These are phyloP conservation scores for Acanthamoeba triangularis DNA, from an alignment of 208 protist species.

Conservation along the genomic window DNA sequence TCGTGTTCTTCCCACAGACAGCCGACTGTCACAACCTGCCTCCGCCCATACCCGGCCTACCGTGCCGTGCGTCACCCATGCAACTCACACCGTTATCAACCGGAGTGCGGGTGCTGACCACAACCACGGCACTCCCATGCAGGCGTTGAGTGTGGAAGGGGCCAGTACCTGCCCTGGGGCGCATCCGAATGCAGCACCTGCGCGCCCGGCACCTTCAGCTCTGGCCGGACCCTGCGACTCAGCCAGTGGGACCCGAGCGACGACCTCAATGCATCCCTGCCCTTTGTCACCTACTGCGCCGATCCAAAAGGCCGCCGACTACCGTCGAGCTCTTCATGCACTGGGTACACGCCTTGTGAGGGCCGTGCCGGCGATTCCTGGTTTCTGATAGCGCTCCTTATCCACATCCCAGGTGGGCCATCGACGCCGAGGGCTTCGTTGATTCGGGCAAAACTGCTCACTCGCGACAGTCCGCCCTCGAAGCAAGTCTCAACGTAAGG, in stretches of 20 bases:
- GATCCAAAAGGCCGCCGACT: background rate
- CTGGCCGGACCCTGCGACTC: background rate
- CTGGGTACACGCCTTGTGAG: background rate
- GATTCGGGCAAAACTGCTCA: slow-evolving; percentile 14
- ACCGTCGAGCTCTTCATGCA: background rate
- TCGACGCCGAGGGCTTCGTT: slow-evolving; percentile 14
- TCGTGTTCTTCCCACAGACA: background rate
- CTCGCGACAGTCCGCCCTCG: slow-evolving; percentile 3
- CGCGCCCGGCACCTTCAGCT: slow-evolving; percentile 31
- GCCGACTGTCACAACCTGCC: slow-evolving; percentile 1
- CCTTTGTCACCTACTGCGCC: slow-evolving; percentile 39
- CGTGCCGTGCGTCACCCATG: background rate
- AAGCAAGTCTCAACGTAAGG: background rate
- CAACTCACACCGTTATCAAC: background rate
- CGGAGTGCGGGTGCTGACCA: background rate
- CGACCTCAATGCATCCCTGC: slow-evolving; percentile 22
- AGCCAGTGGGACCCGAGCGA: background rate
- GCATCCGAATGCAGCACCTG: slow-evolving; percentile 1
- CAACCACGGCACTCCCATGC: background rate
- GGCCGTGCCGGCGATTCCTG: background rate
- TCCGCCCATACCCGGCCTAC: background rate
- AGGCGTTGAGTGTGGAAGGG: slow-evolving; percentile 10
- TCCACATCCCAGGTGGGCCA: background rate
- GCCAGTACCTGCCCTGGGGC: slow-evolving; percentile 45
- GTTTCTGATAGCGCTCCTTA: background rate